These are phyloP conservation scores for Metrosideros polymorpha DNA, from an alignment of 441 rosid genomes.

Conservation along the genomic window DNA sequence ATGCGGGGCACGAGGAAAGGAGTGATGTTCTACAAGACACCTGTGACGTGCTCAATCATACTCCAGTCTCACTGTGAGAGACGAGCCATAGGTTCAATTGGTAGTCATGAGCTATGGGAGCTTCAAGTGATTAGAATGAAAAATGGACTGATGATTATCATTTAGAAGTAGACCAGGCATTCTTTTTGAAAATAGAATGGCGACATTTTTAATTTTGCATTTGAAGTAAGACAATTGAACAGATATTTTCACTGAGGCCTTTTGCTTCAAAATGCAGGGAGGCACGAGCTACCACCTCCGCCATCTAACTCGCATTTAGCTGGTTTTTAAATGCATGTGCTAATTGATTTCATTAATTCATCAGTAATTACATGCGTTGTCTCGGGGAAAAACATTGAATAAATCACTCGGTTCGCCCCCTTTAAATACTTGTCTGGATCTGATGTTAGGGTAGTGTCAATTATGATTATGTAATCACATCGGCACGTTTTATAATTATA, in stretches of 20 bases:
- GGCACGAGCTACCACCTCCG: background rate
- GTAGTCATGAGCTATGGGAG: constrained; percentile 36
- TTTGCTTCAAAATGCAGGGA: background rate
- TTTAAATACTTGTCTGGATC: background rate
- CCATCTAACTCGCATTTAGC: background rate
- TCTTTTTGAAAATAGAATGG: constrained; percentile 29
- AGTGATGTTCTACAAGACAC: constrained; percentile 29
- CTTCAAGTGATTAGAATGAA: constrained; percentile 8
- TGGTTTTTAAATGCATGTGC: background rate
- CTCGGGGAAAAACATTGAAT: background rate
- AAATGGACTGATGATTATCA: constrained; percentile 15
- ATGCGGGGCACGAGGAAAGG: background rate
- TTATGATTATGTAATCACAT: background rate
- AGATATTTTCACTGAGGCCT: background rate
- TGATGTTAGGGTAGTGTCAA: background rate
- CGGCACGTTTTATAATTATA: background rate
- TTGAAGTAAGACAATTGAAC: constrained; percentile 18
- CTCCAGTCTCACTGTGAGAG: constrained; percentile 8
- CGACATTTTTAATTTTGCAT: constrained; percentile 17
- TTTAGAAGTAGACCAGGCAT: constrained; percentile 21
- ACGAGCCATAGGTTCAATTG: constrained; percentile 5
- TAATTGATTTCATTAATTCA: background rate
- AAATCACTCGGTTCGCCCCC: background rate
- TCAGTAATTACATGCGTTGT: background rate
- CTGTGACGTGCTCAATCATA: constrained; percentile 25